These are phyloP conservation scores for Trypanosoma avium DNA, from an alignment of 208 protist genomes.

Conservation along the genomic window DNA sequence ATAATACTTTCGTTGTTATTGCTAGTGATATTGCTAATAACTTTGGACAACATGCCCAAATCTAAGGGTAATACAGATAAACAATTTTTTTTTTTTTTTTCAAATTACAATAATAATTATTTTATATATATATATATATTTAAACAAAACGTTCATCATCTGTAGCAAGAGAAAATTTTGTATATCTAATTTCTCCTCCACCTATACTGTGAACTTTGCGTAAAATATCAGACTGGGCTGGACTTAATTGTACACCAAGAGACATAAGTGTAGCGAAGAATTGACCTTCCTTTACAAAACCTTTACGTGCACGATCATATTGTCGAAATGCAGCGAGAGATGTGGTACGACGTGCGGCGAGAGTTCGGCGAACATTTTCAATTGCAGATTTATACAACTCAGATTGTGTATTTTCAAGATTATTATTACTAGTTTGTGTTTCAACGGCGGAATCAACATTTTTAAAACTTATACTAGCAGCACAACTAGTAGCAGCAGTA, in stretches of 20 bases:
- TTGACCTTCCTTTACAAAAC: slow-evolving; percentile 78
- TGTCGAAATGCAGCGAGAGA: slow-evolving; percentile 72
- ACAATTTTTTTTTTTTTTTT: not conserved
- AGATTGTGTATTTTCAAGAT: slow-evolving; percentile 8
- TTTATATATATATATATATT: too few relatives aligned
- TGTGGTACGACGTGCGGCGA: slow-evolving; percentile 49
- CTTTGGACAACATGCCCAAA: too few relatives aligned
- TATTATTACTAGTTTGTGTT: too few relatives aligned
- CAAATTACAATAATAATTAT: too few relatives aligned
- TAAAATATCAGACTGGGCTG: slow-evolving; percentile 56
- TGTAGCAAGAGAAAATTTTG: slow-evolving; percentile 50
- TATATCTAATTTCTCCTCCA: slow-evolving; percentile 73
- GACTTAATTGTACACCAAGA: slow-evolving; percentile 69
- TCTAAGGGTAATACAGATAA: too few relatives aligned
- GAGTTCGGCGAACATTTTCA: slow-evolving; percentile 43
- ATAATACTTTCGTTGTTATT: too few relatives aligned
- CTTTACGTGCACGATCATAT: slow-evolving; percentile 76
- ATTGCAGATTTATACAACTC: slow-evolving; percentile 38
- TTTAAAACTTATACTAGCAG: slow-evolving; percentile 8
- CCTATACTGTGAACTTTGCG: slow-evolving; percentile 49
- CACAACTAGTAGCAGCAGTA: not conserved
- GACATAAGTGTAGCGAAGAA: slow-evolving; percentile 82
- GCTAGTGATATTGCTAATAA: too few relatives aligned
- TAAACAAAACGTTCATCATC: slow-evolving; percentile 56
- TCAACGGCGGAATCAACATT: too few relatives aligned